Evolutionary conservation across 2,329 filamentous ascomycete species (phyloP), one percentile per base, ranked within the genome.

Genomic region (Cytospora paraplurivora): DNA sequence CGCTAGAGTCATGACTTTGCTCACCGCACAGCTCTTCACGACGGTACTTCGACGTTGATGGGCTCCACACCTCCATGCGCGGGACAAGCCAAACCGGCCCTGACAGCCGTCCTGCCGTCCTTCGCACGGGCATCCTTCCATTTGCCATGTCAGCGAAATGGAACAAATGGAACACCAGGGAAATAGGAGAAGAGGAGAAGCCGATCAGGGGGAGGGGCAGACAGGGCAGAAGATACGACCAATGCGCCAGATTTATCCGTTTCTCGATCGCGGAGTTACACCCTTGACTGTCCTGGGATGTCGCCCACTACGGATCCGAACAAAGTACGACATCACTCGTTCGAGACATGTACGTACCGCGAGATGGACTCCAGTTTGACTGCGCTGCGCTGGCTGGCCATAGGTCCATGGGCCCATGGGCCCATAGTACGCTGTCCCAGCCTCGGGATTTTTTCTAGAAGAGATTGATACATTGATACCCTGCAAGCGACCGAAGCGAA

Each of bases 1-100:
- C 8, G 8, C 44, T 8, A 47, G 44, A 47, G 44, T 47, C 44
- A 47, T 47, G 44, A 12, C 44, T 19, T 21, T 21, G 44, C 44
- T 19, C 44, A 47, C 54, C 54, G 59, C 59, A 61, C 59, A 49
- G 17, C 59, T 49, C 32, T 61, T 61, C 59, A 61, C 59, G 52
- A 53, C 33, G 51, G 59, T 61, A 61, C 59, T 32, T 61, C 1
- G 33, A 55, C 33, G 32, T 33, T 19, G 51, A 47, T 47, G 44
- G 10, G 44, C 44, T 47, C 51, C 59, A 52, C 59, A 61, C 59
- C 32, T 49, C 17, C 56, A 41, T 52, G 34, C 32, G 27, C 59
- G 59, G 55, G 55, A 61, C 59, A 61, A 38, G 55, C 32, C 51
- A 61, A 38, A 55, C 58, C 51, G 47, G 51, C 50, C 50, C 50